Percentiles rank a stretch among this genome's conserved stretches.
phyloP scores from a whole-genome alignment of 345 rosid genomes.

The Acer negundo region DNA sequence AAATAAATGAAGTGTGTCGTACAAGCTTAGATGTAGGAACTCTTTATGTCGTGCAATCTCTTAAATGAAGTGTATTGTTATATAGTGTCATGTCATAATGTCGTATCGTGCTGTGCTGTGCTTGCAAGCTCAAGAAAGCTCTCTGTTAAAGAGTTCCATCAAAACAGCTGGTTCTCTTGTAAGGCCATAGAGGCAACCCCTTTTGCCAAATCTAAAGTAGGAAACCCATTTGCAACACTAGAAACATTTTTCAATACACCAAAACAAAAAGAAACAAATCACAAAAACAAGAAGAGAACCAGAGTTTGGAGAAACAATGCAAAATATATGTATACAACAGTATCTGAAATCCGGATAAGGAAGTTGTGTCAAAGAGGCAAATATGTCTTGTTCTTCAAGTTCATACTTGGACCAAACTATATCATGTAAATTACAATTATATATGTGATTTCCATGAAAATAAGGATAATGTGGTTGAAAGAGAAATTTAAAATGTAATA shows the following conservation, averaged over 20 bases:
- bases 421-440: background rate
- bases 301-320: background rate
- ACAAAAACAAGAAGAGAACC: background rate
- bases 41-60: too few relatives aligned
- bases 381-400: slow-evolving; percentile 30
- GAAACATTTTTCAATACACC: background rate
- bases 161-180: slow-evolving; percentile 25
- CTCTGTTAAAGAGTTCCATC: slow-evolving; percentile 26
- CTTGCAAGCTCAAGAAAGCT: slow-evolving; percentile 9
- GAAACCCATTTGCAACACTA: slow-evolving; percentile 23
- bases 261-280: background rate
- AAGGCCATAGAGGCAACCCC: slow-evolving; percentile 1
- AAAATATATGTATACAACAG: background rate
- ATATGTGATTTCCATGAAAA: too few relatives aligned
- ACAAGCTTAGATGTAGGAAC: too few relatives aligned
- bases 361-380: slow-evolving; percentile 23
- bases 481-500: too few relatives aligned
- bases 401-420: slow-evolving; percentile 4
- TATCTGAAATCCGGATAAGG: slow-evolving; percentile 29
- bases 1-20: too few relatives aligned
- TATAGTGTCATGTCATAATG: too few relatives aligned
- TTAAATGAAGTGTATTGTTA: too few relatives aligned
- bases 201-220: slow-evolving; percentile 28
- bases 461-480: too few relatives aligned
- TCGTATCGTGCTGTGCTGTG: too few relatives aligned